Percentiles rank a stretch among this genome's conserved stretches.
phyloP scores from a whole-genome alignment of 148 eudicot genomes.

The Cornus florida region DNA sequence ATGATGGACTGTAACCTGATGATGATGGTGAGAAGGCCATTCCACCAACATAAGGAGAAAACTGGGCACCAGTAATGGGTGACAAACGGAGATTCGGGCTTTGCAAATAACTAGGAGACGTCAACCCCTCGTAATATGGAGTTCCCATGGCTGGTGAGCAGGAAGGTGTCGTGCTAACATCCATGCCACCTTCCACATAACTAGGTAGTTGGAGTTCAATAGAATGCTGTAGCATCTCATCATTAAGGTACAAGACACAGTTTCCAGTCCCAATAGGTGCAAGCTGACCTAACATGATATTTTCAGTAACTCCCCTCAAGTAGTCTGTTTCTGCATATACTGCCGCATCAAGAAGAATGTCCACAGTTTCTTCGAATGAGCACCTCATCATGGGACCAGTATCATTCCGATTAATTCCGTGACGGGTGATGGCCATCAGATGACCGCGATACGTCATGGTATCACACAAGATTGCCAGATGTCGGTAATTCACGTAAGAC shows the following conservation, averaged over 20 bases:
- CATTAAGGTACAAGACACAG: not conserved
- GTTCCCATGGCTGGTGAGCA: not conserved
- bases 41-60: slow-evolving; percentile 46
- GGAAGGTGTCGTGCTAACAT: not conserved
- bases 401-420: not conserved
- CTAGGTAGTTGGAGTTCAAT: not conserved
- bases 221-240: not conserved
- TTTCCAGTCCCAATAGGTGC: not conserved
- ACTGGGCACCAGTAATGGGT: slow-evolving; percentile 35
- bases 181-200: not conserved
- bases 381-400: not conserved
- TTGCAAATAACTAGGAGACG: not conserved
- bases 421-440: not conserved
- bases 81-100: slow-evolving; percentile 20
- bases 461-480: not conserved
- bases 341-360: not conserved
- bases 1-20: slow-evolving; percentile 24
- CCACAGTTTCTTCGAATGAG: not conserved
- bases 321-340: not conserved
- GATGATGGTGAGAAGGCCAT: slow-evolving; percentile 39
- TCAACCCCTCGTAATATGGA: not conserved
- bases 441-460: not conserved
- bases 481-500: not conserved
- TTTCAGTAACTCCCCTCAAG: not conserved
- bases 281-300: not conserved